Evolutionary conservation across 805 yeast species (phyloP).

Genomic region (Saccharomyces paradoxus): DNA sequence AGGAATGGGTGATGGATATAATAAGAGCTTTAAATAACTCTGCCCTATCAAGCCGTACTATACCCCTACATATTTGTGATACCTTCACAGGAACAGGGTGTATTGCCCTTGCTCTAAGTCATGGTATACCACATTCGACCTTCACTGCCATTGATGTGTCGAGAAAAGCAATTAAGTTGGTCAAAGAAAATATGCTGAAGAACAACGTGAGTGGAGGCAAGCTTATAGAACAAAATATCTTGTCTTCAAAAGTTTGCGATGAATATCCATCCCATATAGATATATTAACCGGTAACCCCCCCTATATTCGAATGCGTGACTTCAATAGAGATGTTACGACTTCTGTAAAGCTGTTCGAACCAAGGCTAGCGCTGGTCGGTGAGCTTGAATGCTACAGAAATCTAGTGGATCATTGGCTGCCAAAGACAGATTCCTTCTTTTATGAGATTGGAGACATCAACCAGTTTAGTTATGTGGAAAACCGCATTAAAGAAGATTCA

Average conservation of each 20-base stretch:
- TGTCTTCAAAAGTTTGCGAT: conserved; percentile 1
- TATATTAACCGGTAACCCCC: conserved; percentile 80
- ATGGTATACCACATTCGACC: conserved; percentile 14
- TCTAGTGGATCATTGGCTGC: conserved; percentile 40
- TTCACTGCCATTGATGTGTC: conserved; percentile 53
- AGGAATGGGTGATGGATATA: conserved; percentile 66
- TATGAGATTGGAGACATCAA: conserved; percentile 64
- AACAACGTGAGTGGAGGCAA: conserved; percentile 1
- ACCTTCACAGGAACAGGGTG: conserved; percentile 90
- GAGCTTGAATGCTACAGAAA: conserved; percentile 60
- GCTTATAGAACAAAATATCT: background rate
- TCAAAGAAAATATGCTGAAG: conserved; percentile 35
- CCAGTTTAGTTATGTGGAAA: conserved; percentile 44
- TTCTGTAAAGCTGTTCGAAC: conserved; percentile 71
- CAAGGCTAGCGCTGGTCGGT: conserved; percentile 71
- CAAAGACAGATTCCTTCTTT: conserved; percentile 45
- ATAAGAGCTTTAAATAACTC: conserved; percentile 9
- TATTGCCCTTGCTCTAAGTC: conserved; percentile 49
- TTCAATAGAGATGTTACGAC: conserved; percentile 39
- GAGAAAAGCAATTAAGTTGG: conserved; percentile 41
- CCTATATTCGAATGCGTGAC: conserved; percentile 48
- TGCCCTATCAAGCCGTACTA: background rate
- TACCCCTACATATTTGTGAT: conserved; percentile 42
- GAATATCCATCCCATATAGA: conserved; percentile 29
- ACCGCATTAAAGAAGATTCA: conserved; percentile 9